Evolutionary conservation across 345 rosid genomes (phyloP).

Genomic region (Combretum micranthum): DNA sequence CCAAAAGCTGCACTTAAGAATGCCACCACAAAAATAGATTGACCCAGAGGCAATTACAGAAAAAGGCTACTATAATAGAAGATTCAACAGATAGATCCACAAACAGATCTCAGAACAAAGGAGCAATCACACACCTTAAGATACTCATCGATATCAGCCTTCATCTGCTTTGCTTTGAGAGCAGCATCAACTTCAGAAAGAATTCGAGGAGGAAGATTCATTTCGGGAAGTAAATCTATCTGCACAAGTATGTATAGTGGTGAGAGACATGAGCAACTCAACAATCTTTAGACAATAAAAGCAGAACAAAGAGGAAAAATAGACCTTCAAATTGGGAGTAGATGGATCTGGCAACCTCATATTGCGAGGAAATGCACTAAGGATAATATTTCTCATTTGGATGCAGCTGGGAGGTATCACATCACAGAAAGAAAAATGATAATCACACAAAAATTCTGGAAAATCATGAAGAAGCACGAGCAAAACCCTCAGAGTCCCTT

Average conservation of each 20-base stretch:
- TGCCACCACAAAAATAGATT: neutral
- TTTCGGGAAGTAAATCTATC: constrained; percentile 96
- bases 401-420: constrained; percentile 99
- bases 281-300: neutral
- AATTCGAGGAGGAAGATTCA: constrained; percentile 70
- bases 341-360: constrained; percentile 99
- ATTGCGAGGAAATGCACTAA: constrained; percentile 89
- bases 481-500: constrained; percentile 88
- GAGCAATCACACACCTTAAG: constrained; percentile 47
- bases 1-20: too few relatives aligned
- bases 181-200: constrained; percentile 91
- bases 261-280: neutral
- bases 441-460: constrained; percentile 95
- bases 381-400: constrained; percentile 95
- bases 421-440: constrained; percentile 95
- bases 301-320: neutral
- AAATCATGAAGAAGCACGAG: constrained; percentile 97
- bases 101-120: neutral
- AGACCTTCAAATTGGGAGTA: constrained; percentile 78
- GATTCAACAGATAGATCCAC: neutral
- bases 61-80: neutral
- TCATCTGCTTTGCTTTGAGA: constrained; percentile 73
- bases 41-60: neutral
- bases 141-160: constrained; percentile 86
- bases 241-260: constrained; percentile 18